A percentile compares a stretch with the other conserved stretches of the same genome.
phyloP scores from a whole-genome alignment of 805 yeast species.

The Lipomyces spencermartinsiae region DNA sequence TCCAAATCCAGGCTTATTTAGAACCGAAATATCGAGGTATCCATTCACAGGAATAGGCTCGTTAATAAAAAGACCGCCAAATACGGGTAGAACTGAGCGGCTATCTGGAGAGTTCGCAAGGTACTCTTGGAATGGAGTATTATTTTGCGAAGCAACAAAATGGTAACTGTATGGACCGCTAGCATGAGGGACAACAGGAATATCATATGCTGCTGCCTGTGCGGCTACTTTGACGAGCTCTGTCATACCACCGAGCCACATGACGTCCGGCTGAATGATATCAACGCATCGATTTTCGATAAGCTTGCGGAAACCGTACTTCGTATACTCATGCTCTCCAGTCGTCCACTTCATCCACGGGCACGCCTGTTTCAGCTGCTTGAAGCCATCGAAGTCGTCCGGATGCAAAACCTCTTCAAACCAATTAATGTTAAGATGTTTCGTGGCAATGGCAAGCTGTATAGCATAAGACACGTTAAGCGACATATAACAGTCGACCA shows the following conservation, averaged over 20 bases:
- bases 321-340: constrained; percentile 61
- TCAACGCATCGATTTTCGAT: constrained; percentile 58
- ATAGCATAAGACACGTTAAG: constrained; percentile 57
- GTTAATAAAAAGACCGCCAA: constrained; percentile 54
- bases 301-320: constrained; percentile 58
- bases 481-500: constrained; percentile 63
- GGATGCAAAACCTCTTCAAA: constrained; percentile 60
- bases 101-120: constrained; percentile 59
- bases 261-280: constrained; percentile 59
- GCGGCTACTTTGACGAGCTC: constrained; percentile 55
- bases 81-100: constrained; percentile 53
- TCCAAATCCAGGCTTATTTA: constrained; percentile 60
- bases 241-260: constrained; percentile 63
- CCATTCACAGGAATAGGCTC: constrained; percentile 58
- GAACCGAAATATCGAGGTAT: constrained; percentile 48
- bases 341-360: constrained; percentile 58
- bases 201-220: constrained; percentile 60
- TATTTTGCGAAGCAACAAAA: constrained; percentile 56
- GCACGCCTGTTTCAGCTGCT: constrained; percentile 53
- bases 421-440: constrained; percentile 58
- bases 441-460: constrained; percentile 53
- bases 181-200: constrained; percentile 61
- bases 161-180: constrained; percentile 62
- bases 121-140: constrained; percentile 61
- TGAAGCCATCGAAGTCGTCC: constrained; percentile 58